These are phyloP conservation scores for Prillingera fragicola DNA, from an alignment of 1,284 basidiomycete species.

Conservation along the genomic window DNA sequence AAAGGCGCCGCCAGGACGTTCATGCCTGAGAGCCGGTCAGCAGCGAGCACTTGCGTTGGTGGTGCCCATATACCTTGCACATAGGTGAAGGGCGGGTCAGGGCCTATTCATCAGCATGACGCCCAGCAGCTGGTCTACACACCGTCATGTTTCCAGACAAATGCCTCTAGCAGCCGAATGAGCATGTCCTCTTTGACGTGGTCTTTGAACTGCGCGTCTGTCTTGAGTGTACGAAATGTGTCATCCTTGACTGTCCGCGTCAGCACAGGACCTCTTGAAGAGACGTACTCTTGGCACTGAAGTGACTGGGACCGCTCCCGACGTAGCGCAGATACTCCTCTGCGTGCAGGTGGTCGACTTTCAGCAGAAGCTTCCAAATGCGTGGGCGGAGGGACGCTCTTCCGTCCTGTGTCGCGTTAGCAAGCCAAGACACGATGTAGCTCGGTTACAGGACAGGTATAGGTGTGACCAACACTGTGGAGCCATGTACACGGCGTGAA, in stretches of 20 bases:
- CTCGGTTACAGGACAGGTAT: too few relatives aligned
- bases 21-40: conserved; percentile 56
- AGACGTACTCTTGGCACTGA: conserved; percentile 80
- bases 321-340: conserved; percentile 76
- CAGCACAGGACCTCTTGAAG: conserved; percentile 43
- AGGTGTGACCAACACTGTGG: too few relatives aligned
- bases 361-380: conserved; percentile 87
- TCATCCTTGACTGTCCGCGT: conserved; percentile 52
- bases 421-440: too few relatives aligned
- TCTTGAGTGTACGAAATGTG: conserved; percentile 75
- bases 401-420: conserved; percentile 16
- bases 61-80: conserved; percentile 60
- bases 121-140: conserved; percentile 9
- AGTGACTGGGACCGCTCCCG: conserved; percentile 72
- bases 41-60: neutral
- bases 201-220: conserved; percentile 90
- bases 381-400: conserved; percentile 39
- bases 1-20: conserved; percentile 97
- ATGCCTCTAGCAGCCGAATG: conserved; percentile 89
- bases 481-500: too few relatives aligned
- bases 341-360: conserved; percentile 68
- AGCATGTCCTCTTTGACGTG: conserved; percentile 93
- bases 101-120: conserved; percentile 5
- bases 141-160: conserved; percentile 91
- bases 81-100: conserved; percentile 74